Conservation (phyloP, 139 green algal genomes). For the Chloropicon primus region DNA sequence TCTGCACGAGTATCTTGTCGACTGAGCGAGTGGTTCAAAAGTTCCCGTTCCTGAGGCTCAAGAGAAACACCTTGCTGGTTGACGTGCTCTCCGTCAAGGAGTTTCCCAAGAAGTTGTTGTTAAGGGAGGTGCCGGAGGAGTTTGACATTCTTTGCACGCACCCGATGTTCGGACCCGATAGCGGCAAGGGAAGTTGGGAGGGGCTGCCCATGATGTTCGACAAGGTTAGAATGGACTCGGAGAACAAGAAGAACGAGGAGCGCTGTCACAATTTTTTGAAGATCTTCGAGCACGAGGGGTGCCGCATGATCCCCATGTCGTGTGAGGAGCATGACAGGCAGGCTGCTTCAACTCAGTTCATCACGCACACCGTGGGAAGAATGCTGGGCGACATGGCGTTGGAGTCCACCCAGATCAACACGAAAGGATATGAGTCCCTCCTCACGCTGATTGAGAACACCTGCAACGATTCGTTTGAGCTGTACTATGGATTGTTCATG, state of each 20-base stretch:
- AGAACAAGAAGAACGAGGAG: slow-evolving; percentile 1
- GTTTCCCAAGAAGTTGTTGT: slow-evolving; percentile 87
- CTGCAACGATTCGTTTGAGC: slow-evolving; percentile 90
- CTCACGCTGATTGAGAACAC: slow-evolving; percentile 95
- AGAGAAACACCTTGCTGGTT: slow-evolving; percentile 86
- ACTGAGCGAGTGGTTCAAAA: slow-evolving; percentile 55
- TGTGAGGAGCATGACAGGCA: slow-evolving; percentile 94
- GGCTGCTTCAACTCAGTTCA: slow-evolving; percentile 90
- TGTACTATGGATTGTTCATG: slow-evolving; percentile 99
- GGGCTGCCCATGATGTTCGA: slow-evolving; percentile 74
- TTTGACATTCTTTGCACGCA: slow-evolving; percentile 98
- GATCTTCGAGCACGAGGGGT: slow-evolving; percentile 70
- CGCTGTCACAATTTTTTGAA: slow-evolving; percentile 20
- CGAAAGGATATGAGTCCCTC: slow-evolving; percentile 84
- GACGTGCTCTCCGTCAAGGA: slow-evolving; percentile 97
- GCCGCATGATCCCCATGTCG: slow-evolving; percentile 92
- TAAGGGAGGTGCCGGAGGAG: slow-evolving; percentile 38
- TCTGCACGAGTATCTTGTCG: slow-evolving; percentile 83
- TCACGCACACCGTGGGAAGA: slow-evolving; percentile 90
- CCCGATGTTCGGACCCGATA: slow-evolving; percentile 98
- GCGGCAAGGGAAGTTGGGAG: slow-evolving; percentile 67
- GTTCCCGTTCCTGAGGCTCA: slow-evolving; percentile 77
- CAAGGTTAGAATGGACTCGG: slow-evolving; percentile 44
- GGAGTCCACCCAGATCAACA: slow-evolving; percentile 78
- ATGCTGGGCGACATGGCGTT: slow-evolving; percentile 16